Evolutionary conservation across 306 rosid species (phyloP).

Genomic region (Rosa multiflora): DNA sequence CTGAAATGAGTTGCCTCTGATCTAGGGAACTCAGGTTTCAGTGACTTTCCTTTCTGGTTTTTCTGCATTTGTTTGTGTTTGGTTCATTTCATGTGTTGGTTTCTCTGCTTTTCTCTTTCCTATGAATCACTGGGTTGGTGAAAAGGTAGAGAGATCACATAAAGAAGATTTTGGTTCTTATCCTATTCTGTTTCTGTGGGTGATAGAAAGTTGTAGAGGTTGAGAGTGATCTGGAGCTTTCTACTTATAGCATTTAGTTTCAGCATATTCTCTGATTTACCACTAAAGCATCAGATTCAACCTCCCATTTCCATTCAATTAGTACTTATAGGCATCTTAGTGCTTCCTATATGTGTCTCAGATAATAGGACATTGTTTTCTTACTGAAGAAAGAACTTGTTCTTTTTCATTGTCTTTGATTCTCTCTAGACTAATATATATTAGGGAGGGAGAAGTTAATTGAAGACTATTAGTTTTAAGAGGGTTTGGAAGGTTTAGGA

Average conservation of each 20-base stretch:
- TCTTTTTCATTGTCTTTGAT: neutral
- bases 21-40: constrained; percentile 43
- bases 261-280: constrained; percentile 18
- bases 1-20: constrained; percentile 47
- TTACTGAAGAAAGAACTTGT: neutral
- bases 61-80: constrained; percentile 28
- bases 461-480: constrained; percentile 25
- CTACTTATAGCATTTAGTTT: constrained; percentile 29
- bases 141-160: constrained; percentile 24
- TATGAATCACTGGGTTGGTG: constrained; percentile 43
- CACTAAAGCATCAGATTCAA: constrained; percentile 17
- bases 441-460: constrained; percentile 25
- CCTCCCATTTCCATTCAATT: constrained; percentile 18
- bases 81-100: constrained; percentile 16
- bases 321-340: constrained; percentile 31
- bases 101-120: constrained; percentile 19
- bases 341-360: constrained; percentile 21
- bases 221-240: constrained; percentile 24
- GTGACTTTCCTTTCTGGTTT: constrained; percentile 12
- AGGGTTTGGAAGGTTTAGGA: constrained; percentile 28
- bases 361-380: constrained; percentile 15
- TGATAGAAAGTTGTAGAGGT: constrained; percentile 25
- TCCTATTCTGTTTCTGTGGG: constrained; percentile 18
- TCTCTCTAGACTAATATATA: constrained; percentile 17
- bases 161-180: constrained; percentile 31